Evolutionary conservation across 2,329 filamentous ascomycete genomes (phyloP), one percentile per base, ranked within the genome.

Genomic region (Monosporascus sp.): DNA sequence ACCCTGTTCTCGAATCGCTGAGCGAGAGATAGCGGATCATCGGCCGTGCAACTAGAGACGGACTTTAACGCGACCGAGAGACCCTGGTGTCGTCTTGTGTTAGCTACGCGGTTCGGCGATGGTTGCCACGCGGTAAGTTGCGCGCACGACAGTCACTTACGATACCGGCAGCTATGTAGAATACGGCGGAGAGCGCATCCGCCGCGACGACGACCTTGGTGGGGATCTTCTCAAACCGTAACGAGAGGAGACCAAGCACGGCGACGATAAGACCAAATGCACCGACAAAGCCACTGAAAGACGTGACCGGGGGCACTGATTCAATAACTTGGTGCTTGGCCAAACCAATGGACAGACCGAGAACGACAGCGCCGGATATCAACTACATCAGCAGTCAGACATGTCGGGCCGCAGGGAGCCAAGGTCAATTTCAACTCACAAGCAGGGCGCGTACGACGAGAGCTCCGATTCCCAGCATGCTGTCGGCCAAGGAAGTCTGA

Each of bases 91-190:
- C 15, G 11, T 3, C 7, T 7, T 24, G 17, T 27, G 31, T 55
- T 49, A 56, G 50, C 41, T 27, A 45, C 2, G 24, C 9, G 31
- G 14, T 14, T 5, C 31, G 11, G 14, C 11, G 14, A 34, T 14
- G 31, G 31, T 34, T 34, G 14, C 9, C 11, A 34, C 31, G 31
- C 11, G 4, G 14, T 34, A 5, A 34, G 31, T 14, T 34, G 31
- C 31, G 31, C 31, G 31, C 11, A 34, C 9, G 31, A 5, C 31
- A 34, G 31, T 17, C 20, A 60, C 64, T 58, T 58, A 65, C 65
- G 37, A 70, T 69, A 47, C 59, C 68, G 18, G 61, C 67, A 4
- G 68, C 67, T 34, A 69, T 61, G 42, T 65, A 69, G 47, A 70
- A 62, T 8, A 67, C 51, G 2, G 62, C 60, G 4, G 65, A 63